Evolutionary conservation across 75 land plant species (phyloP).

Genomic region (Cryptomeria japonica): DNA sequence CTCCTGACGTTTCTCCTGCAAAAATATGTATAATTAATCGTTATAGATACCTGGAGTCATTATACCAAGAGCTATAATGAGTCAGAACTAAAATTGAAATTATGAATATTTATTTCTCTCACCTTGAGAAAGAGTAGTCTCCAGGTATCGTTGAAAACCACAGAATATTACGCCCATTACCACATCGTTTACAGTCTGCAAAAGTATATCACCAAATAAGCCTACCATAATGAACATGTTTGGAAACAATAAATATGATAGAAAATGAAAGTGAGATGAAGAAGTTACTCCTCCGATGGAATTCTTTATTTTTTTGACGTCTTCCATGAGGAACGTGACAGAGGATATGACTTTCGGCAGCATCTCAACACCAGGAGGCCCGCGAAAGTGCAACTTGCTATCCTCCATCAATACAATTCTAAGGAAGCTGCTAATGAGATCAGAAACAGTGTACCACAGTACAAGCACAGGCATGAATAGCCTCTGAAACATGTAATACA

Average conservation of each 20-base stretch:
- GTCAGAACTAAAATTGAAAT: background rate
- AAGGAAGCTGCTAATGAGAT: background rate
- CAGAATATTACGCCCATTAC: background rate
- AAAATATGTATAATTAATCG: background rate
- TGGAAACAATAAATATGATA: no score
- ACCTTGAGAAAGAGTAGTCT: background rate
- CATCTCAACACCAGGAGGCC: background rate
- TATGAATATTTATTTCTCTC: background rate
- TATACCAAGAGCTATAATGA: background rate
- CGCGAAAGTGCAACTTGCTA: background rate
- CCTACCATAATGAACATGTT: no score
- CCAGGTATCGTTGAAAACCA: background rate
- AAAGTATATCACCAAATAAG: no score
- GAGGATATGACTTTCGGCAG: constrained; percentile 1
- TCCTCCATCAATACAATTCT: background rate
- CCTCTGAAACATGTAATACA: background rate
- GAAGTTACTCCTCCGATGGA: no score
- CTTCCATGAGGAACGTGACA: background rate
- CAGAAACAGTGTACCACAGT: background rate
- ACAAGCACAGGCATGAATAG: background rate
- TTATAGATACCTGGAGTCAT: background rate
- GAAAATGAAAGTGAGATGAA: no score
- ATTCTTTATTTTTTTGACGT: background rate
- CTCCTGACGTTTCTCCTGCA: background rate
- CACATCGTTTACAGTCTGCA: background rate